Evolutionary conservation across 1,139 yeast species (phyloP).

Genomic region (Yamadazyma diospyri): DNA sequence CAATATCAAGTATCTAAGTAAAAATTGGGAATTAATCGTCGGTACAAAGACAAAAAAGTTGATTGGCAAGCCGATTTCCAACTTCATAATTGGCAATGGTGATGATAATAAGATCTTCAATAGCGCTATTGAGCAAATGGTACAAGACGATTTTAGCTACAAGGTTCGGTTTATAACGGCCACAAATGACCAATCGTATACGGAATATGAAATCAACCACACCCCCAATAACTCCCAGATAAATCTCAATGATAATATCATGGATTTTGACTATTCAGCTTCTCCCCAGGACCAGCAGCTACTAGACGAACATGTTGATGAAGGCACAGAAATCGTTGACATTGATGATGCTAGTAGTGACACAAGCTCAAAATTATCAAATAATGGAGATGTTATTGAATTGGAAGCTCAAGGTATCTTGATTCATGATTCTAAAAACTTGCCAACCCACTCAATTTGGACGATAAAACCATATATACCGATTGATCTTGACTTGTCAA

Average conservation of each 20-base stretch:
- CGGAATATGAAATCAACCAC: slow-evolving; percentile 13
- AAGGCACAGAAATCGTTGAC: slow-evolving; percentile 6
- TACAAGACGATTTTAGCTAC: slow-evolving; percentile 70
- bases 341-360: slow-evolving; percentile 15
- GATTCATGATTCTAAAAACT: slow-evolving; percentile 58
- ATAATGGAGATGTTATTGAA: slow-evolving; percentile 62
- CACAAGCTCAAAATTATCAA: slow-evolving; percentile 36
- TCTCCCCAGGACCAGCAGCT: too few relatives aligned
- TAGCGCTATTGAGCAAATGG: slow-evolving; percentile 70
- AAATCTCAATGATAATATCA: slow-evolving; percentile 3
- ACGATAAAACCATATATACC: slow-evolving; percentile 75
- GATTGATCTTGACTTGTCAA: slow-evolving; percentile 56
- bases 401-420: slow-evolving; percentile 95
- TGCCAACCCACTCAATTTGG: slow-evolving; percentile 93
- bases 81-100: slow-evolving; percentile 60
- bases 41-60: slow-evolving; percentile 62
- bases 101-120: slow-evolving; percentile 67
- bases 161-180: slow-evolving; percentile 69
- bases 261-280: slow-evolving; percentile 5
- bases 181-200: slow-evolving; percentile 31
- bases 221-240: slow-evolving; percentile 28
- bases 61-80: slow-evolving; percentile 56
- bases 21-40: slow-evolving; percentile 72
- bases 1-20: slow-evolving; percentile 66
- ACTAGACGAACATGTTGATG: not conserved